Base-by-base conservation (phyloP, 1,284 basidiomycete genomes). In the Hymenochaete sp. region DNA sequence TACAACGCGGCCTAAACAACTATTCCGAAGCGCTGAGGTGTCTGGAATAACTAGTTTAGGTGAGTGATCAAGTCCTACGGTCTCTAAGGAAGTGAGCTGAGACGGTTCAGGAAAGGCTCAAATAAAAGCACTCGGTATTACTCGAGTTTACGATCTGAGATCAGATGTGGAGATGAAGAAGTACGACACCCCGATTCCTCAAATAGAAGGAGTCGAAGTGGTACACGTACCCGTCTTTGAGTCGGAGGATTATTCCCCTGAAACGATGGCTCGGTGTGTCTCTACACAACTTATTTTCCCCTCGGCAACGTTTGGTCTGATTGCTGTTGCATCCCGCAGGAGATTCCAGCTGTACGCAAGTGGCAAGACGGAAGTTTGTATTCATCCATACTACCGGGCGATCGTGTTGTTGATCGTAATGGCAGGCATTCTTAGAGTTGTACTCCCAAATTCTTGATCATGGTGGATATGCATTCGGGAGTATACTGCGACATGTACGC, bases 391-490 rank as follows among this genome's bases (percentile, higher is more conserved):
- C 29, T 45, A 32, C 37, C 33, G 37, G 36, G 42, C 37, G 11
- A 18, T n/a, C 19, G 36, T 35, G 32, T 14, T 14, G 29, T 22
- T 38, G 25, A 40, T 44, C 22, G 40, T 33, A 22, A 36, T 28
- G 14, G 13, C 44, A 86, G 82, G 79, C 84, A 8, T 88, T 87
- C 58, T 80, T 86, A 73, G 75, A 80, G 53, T 64, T 87, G 13
- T 87, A 87, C 56, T 75, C 80, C 35, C 82, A 87, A 67, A 85
- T 87, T 40, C 64, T 87, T 24, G 82, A 88, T 49, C 70, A 81
- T 50, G 83, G 73, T 5, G 80, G 79, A 6, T 60, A 61, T 11
- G 71, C 82, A 3, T 85, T 83, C 54, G 74, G 77, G 13, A 58
- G 64, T 2, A 77, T 88, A 44, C 66, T 87, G 11, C 71, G 77